Evolutionary conservation across 2,329 filamentous ascomycete genomes (phyloP), one percentile per base, ranked within the genome.

Genomic region (Fusarium sp.): DNA sequence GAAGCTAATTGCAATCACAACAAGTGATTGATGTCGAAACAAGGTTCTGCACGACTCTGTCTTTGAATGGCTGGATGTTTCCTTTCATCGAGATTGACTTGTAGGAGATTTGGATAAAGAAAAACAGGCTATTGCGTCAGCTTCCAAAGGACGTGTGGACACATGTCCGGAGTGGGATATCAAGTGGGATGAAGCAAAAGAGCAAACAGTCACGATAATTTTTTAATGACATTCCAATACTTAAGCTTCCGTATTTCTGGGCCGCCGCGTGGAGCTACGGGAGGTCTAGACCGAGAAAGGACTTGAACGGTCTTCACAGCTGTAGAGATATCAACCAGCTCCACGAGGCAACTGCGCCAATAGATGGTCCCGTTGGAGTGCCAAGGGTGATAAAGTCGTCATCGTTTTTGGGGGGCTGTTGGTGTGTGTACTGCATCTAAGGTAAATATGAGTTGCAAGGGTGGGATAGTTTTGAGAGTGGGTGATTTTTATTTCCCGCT

Each of bases 121-220:
- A 49, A 63, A 49, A n/a, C 35, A 41, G 55, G 12, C 19, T 37
- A 39, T 39, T 49, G 29, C 37, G 31, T 27, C 33, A 27, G 49
- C 39, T 25, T 27, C 31, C 14, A 15, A 37, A 45, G 49, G 62
- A 60, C 42, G 60, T 71, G 68, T 74, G 38, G 31, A 45, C 48
- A 45, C 35, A 46, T 33, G 23, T 42, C 16, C 23, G 12, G 10
- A 35, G 71, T 74, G 71, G 67, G 67, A 72, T 71, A 27, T 38
- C 11, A 29, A 44, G 59, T 60, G 62, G 66, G 70, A 73, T 73
- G 33, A 41, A 45, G 38, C 19, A 27, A 29, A n/a, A 42, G 27
- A 23, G 25, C 46, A 45, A 54, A 38, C n/a, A 23, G 25, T 46
- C 35, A 60, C n/a, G 23, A 48, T 21, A 4, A 27, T 42, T 44